phyloP scores from a whole-genome alignment of 2,329 filamentous ascomycete species.

The Talaromyces islandicus region DNA sequence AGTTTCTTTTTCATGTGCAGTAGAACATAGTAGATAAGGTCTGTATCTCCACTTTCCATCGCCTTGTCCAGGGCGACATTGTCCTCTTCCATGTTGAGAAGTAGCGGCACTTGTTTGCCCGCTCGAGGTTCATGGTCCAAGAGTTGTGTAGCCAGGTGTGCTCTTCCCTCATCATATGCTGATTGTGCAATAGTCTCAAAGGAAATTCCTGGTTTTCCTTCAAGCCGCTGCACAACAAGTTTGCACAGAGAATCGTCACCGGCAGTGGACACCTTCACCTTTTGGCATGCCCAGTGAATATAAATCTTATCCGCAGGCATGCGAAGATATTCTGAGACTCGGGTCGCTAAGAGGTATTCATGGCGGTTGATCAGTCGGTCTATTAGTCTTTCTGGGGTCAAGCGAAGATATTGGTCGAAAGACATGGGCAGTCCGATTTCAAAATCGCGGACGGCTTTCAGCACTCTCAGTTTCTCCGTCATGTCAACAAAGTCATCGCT shows the following conservation, averaged over 20 bases:
- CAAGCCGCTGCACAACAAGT: conserved; percentile 77
- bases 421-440: conserved; percentile 85
- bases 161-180: conserved; percentile 88
- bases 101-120: conserved; percentile 89
- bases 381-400: conserved; percentile 85
- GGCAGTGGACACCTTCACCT: conserved; percentile 76
- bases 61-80: conserved; percentile 93
- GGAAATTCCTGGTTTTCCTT: conserved; percentile 85
- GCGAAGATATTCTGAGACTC: conserved; percentile 79
- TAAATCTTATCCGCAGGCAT: conserved; percentile 86
- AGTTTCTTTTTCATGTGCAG: conserved; percentile 84
- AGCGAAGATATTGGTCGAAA: conserved; percentile 86
- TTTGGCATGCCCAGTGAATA: conserved; percentile 93
- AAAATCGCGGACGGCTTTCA: conserved; percentile 89
- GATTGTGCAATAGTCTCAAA: conserved; percentile 91
- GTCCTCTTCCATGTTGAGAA: conserved; percentile 93
- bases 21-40: conserved; percentile 84
- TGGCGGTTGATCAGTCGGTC: conserved; percentile 79
- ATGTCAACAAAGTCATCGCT: conserved; percentile 99
- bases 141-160: conserved; percentile 80
- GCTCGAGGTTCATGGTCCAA: conserved; percentile 91
- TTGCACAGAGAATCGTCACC: conserved; percentile 84
- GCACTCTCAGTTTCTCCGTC: conserved; percentile 85
- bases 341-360: conserved; percentile 84
- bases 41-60: conserved; percentile 89